Base-by-base conservation (phyloP, 2,329 filamentous ascomycete species). In the Dothideomycetidae sp. region DNA sequence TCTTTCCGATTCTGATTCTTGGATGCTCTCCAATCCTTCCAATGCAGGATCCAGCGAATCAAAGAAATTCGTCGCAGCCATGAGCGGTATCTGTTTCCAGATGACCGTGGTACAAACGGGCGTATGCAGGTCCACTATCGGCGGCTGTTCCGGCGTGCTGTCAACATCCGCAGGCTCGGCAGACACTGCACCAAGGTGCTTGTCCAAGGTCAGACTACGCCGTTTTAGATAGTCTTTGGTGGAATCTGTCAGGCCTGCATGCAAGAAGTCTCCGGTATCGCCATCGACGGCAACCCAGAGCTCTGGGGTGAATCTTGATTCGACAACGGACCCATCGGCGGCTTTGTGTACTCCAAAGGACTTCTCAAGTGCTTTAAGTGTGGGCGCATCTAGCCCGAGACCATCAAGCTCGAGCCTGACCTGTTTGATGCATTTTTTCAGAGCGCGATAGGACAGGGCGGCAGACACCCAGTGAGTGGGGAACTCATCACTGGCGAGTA, bases 391-490 rank as follows among this genome's bases (percentile, higher is more conserved):
- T 18, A 92, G 71, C 5, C 83, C 83, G 10, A 88, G 61, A 21
- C 69, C 67, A 29, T 67, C 61, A 36, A 93, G 67, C 61, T 93
- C 82, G 36, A 64, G 61, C 46, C 78, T 73, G 34, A 92, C 77
- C 53, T 77, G 78, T 53, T 86, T 88, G 53, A 93, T 78, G 58
- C 81, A 82, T 62, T 92, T 93, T 60, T 93, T 93, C 40, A 93
- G 70, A 56, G 84, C 73, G 31, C 78, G 71, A 55, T 93, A 93
- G 2, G 81, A 82, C 44, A 93, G 81, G 33, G 84, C 83, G 17
- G 75, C 76, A 31, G 78, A 68, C 33, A 85, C 60, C 71, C 70
- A 74, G 52, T 78, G 74, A 34, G 71, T 61, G 5, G 84, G 84
- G 53, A 84, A 93, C 46, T 72, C 78, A 66, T 82, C 78, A 46